Evolutionary conservation across 106 monocot species (phyloP).

Genomic region (Hemerocallis citrina): DNA sequence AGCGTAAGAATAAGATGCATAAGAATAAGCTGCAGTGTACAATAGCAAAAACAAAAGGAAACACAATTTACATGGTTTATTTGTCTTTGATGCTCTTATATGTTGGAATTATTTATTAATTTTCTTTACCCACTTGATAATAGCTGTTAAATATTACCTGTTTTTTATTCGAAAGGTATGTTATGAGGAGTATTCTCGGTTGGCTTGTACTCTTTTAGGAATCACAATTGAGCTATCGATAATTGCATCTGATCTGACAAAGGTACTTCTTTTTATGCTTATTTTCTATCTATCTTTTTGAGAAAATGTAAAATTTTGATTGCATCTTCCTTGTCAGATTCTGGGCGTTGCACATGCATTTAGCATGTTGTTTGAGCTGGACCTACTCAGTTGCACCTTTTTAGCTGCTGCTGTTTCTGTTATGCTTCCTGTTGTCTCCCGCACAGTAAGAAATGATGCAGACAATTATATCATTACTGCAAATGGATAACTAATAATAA

Average conservation of each 20-base stretch:
- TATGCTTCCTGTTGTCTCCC: conserved; percentile 2
- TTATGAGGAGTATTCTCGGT: conserved; percentile 28
- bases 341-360: conserved; percentile 33
- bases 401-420: conserved; percentile 8
- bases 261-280: conserved; percentile 10
- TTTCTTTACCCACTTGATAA: neutral
- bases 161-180: conserved; percentile 24
- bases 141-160: neutral
- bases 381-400: conserved; percentile 8
- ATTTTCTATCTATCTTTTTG: neutral
- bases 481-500: too few relatives aligned
- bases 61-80: too few relatives aligned
- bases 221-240: conserved; percentile 19
- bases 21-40: too few relatives aligned
- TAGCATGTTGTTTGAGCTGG: conserved; percentile 13
- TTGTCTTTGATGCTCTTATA: neutral
- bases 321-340: conserved; percentile 7
- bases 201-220: conserved; percentile 19
- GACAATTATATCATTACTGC: too few relatives aligned
- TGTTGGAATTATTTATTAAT: neutral
- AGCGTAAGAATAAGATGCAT: too few relatives aligned
- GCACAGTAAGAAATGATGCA: conserved; percentile 10
- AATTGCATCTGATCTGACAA: conserved; percentile 26
- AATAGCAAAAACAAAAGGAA: too few relatives aligned
- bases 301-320: neutral